Evolutionary conservation across 2,329 filamentous ascomycete species (phyloP), one percentile per base, ranked within the genome.

Genomic region (Xylaria sp.): DNA sequence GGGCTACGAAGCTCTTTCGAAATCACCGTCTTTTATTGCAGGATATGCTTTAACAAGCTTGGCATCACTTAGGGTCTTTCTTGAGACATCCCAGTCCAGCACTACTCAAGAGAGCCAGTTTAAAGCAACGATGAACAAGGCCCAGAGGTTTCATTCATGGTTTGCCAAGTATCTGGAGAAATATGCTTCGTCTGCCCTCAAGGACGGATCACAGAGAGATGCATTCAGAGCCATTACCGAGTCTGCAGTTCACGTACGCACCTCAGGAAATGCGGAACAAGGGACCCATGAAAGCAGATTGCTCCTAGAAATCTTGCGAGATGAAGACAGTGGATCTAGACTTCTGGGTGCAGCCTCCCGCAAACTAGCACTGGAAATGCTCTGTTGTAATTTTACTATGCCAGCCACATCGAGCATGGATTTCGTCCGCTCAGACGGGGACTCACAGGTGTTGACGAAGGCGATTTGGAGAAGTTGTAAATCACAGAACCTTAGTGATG

Each of bases 81-180:
- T 97, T 18, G 87, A 90, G 51, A 91, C 91, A 1, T 89, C 88
- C 37, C 91, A 94, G 74, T 89, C 92, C 13, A 93, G 90, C 74
- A 95, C 92, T 3, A 95, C 93, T 0, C 93, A 97, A 74, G 93
- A 97, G 77, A 93, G 87, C 68, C 93, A 97, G 74, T 92, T 95
- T 78, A 87, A 87, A 71, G 87, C 87, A 5, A 97, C 93, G 0
- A 89, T 94, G 83, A 88, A 84, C 68, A 95, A 92, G 75, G 91
- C 93, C 6, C 86, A 91, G 69, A 81, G 79, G 1, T 98, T 99
- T 74, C 91, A 94, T 73, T 78, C 82, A 12, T 98, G 94, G 94
- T 88, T 98, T 59, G 86, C 87, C 9, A 82, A 86, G 55, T 94
- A 92, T 73, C 83, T 98, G 3, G 82, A 86, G 18, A 79, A 82